These are phyloP conservation scores for Macrolepiota albuminosa DNA, from an alignment of 768 basidiomycete species.

Conservation along the genomic window DNA sequence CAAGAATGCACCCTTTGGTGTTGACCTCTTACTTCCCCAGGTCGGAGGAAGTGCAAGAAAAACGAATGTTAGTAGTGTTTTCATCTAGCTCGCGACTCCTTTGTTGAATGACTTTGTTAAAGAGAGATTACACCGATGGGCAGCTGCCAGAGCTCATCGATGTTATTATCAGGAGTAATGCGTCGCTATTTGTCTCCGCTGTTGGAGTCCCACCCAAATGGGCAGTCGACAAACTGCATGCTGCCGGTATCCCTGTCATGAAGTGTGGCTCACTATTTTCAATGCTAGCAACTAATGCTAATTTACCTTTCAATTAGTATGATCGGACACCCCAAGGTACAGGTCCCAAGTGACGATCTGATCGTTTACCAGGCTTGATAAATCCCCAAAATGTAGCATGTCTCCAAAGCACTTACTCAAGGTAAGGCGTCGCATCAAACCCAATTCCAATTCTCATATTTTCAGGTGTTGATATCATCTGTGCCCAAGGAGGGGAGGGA, in stretches of 20 bases:
- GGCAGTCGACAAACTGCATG: conserved; percentile 77
- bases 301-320: conserved; percentile 40
- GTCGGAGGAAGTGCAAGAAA: conserved; percentile 79
- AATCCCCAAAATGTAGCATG: conserved; percentile 43
- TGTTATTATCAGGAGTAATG: conserved; percentile 69
- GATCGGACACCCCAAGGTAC: conserved; percentile 81
- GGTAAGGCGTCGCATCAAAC: conserved; percentile 27
- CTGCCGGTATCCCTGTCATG: conserved; percentile 77
- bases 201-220: conserved; percentile 82
- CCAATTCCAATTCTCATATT: not conserved
- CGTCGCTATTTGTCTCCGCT: conserved; percentile 80
- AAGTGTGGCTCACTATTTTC: conserved; percentile 46
- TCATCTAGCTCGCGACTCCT: not conserved
- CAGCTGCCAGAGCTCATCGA: conserved; percentile 74
- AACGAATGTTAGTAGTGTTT: conserved; percentile 51
- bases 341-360: not conserved
- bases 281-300: not conserved
- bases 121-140: conserved; percentile 69
- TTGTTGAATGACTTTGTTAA: not conserved
- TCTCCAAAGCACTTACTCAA: conserved; percentile 68
- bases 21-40: conserved; percentile 82
- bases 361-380: conserved; percentile 1
- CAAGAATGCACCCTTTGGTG: conserved; percentile 72
- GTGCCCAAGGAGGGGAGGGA: conserved; percentile 84
- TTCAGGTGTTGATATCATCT: conserved; percentile 83